These are phyloP conservation scores for Fusarium duplospermum DNA, from an alignment of 2,329 filamentous ascomycete genomes.

Conservation along the genomic window DNA sequence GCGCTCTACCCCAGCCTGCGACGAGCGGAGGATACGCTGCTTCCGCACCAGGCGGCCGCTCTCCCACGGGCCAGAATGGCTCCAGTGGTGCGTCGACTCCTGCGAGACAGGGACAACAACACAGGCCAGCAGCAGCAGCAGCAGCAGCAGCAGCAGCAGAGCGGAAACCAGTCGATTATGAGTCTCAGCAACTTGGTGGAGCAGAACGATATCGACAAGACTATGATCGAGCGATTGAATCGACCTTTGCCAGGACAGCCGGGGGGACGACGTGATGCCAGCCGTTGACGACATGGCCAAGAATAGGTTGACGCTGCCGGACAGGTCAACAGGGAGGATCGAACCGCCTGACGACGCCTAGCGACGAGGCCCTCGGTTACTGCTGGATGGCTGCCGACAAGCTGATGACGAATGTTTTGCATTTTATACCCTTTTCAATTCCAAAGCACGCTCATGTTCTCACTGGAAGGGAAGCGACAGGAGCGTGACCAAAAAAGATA, in stretches of 20 bases:
- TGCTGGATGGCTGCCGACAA: conserved; percentile 32
- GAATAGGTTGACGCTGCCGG: conserved; percentile 41
- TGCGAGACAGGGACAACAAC: conserved; percentile 41
- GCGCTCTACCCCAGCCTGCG: conserved; percentile 48
- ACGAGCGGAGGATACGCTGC: conserved; percentile 40
- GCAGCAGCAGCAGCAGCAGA: background rate
- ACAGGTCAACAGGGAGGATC: conserved; percentile 40
- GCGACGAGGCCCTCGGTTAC: conserved; percentile 28
- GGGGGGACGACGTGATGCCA: conserved; percentile 33
- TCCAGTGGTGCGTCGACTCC: conserved; percentile 53
- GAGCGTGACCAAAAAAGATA: conserved; percentile 24
- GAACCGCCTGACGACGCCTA: conserved; percentile 27
- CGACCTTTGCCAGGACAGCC: conserved; percentile 43
- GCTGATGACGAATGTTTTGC: conserved; percentile 34
- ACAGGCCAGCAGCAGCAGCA: background rate
- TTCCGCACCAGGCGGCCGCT: conserved; percentile 48
- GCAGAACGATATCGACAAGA: conserved; percentile 65
- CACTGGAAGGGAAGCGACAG: conserved; percentile 34
- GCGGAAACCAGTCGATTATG: conserved; percentile 59
- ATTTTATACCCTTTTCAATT: conserved; percentile 34
- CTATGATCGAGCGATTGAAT: conserved; percentile 66
- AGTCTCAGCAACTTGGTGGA: conserved; percentile 64
- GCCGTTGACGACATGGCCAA: conserved; percentile 31
- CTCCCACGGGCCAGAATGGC: conserved; percentile 51
- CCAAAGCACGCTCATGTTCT: conserved; percentile 25